Evolutionary conservation across 768 basidiomycete genomes (phyloP).

Genomic region (Russula sp.): DNA sequence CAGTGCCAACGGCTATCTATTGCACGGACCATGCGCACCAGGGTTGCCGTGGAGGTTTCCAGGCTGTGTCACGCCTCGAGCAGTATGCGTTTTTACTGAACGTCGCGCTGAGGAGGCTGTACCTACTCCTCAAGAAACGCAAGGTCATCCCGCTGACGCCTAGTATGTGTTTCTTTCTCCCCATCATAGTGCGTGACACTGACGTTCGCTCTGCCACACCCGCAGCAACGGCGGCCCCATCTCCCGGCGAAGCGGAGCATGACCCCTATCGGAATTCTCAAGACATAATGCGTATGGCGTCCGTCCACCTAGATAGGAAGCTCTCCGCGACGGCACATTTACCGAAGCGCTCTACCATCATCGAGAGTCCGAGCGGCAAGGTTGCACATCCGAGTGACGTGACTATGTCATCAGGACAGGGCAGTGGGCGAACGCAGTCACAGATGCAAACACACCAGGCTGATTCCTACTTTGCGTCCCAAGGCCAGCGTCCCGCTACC

Average conservation of each 20-base stretch:
- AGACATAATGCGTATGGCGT: conserved; percentile 93
- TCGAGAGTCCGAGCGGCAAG: conserved; percentile 90
- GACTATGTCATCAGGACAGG: conserved; percentile 29
- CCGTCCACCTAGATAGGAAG: conserved; percentile 91
- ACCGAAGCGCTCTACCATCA: conserved; percentile 90
- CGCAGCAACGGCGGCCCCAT: conserved; percentile 30
- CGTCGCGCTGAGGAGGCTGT: conserved; percentile 88
- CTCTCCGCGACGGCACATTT: conserved; percentile 87
- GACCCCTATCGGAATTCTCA: conserved; percentile 82
- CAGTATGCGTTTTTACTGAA: conserved; percentile 97
- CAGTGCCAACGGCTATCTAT: conserved; percentile 64
- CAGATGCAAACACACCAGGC: conserved; percentile 34
- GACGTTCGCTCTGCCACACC: conserved; percentile 23
- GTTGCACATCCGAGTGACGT: conserved; percentile 71
- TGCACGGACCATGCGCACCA: conserved; percentile 73
- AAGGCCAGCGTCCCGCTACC: conserved; percentile 14
- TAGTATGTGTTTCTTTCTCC: conserved; percentile 39
- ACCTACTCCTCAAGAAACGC: conserved; percentile 78
- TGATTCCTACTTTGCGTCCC: conserved; percentile 1
- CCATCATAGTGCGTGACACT: conserved; percentile 20
- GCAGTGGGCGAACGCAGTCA: conserved; percentile 41
- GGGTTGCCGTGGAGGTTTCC: conserved; percentile 71
- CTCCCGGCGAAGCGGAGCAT: conserved; percentile 37
- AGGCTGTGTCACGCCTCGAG: conserved; percentile 88
- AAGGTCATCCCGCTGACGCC: conserved; percentile 84